Conservation (phyloP, 768 basidiomycete genomes). For the Galerina sulciceps region DNA sequence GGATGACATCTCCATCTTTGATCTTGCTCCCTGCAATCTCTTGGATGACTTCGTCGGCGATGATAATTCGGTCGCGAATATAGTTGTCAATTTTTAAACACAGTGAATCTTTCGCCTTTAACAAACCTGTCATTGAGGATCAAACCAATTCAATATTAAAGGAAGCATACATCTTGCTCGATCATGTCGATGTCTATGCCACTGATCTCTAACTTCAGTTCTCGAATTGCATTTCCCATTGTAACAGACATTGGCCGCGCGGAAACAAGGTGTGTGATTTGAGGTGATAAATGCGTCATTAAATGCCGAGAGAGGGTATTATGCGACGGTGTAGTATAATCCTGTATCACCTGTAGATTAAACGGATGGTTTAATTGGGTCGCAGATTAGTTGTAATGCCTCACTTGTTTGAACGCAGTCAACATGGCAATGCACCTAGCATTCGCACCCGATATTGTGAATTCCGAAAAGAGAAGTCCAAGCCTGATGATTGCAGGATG, state of each 20-base stretch:
- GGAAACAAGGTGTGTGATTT: conserved; percentile 88
- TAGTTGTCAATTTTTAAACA: conserved; percentile 90
- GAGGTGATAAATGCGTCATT: conserved; percentile 89
- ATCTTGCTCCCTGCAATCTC: conserved; percentile 91
- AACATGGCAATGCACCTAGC: conserved; percentile 94
- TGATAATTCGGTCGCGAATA: conserved; percentile 90
- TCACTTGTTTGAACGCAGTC: conserved; percentile 87
- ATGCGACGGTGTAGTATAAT: conserved; percentile 85
- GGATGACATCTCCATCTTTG: conserved; percentile 88
- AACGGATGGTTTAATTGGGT: conserved; percentile 12
- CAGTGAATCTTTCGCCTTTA: conserved; percentile 84
- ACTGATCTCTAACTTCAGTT: conserved; percentile 95
- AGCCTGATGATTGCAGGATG: conserved; percentile 89
- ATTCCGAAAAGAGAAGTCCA: conserved; percentile 88
- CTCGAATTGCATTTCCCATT: conserved; percentile 93
- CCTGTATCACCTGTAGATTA: conserved; percentile 76
- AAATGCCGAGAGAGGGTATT: conserved; percentile 90
- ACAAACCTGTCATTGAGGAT: conserved; percentile 1
- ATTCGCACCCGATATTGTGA: conserved; percentile 93
- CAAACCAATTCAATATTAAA: conserved; percentile 2
- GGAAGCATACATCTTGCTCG: conserved; percentile 80
- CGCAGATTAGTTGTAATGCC: conserved; percentile 10
- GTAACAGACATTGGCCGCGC: conserved; percentile 91
- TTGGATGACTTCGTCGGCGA: conserved; percentile 93
- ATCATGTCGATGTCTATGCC: conserved; percentile 90